Evolutionary conservation across 495 filamentous ascomycete genomes (phyloP).

Genomic region (Lepraria neglecta): DNA sequence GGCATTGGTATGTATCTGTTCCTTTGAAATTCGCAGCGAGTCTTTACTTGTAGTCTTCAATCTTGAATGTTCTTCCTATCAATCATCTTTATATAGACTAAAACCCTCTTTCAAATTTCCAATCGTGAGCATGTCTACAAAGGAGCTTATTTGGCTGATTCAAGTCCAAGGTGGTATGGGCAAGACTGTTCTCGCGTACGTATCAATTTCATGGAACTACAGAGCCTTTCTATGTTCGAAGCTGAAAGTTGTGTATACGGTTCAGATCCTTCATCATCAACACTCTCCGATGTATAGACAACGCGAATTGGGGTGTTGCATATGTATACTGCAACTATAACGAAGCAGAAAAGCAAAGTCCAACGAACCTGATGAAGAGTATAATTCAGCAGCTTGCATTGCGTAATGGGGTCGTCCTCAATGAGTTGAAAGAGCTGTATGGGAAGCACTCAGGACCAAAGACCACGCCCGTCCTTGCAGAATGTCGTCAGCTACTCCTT

Average conservation of each 20-base stretch:
- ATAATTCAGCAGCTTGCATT: conserved; percentile 33
- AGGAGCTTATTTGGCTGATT: neutral
- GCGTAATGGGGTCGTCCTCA: neutral
- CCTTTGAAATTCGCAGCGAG: neutral
- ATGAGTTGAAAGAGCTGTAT: neutral
- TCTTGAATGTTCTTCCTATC: no score
- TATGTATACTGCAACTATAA: conserved; percentile 36
- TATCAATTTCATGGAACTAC: neutral
- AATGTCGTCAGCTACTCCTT: conserved; percentile 31
- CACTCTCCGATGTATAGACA: conserved; percentile 26
- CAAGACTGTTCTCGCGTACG: conserved; percentile 19
- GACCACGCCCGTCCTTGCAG: conserved; percentile 33
- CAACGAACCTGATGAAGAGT: conserved; percentile 24
- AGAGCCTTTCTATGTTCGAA: neutral
- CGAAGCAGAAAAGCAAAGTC: conserved; percentile 30
- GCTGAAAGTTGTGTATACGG: no score
- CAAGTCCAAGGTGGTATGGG: conserved; percentile 1
- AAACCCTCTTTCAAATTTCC: neutral
- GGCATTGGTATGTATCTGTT: conserved; percentile 6
- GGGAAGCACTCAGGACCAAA: neutral
- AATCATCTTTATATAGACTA: no score
- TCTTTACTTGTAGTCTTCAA: no score
- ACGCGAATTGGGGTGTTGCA: conserved; percentile 22
- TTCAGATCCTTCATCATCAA: conserved; percentile 35
- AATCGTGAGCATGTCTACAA: neutral